Evolutionary conservation across 345 rosid genomes (phyloP).

Genomic region (Melaleuca quinquenervia): DNA sequence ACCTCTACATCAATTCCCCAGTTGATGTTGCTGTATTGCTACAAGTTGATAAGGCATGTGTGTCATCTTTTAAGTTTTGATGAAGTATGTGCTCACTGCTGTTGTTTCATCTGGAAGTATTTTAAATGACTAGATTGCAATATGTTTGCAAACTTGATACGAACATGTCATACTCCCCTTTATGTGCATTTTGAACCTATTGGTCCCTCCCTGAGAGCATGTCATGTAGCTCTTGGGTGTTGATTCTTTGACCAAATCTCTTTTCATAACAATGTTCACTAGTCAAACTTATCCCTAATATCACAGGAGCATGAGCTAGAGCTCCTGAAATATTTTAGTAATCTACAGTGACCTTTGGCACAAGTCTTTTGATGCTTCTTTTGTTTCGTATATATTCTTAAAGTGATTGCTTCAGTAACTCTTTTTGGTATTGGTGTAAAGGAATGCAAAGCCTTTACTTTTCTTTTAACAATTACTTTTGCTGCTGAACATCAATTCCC

Average conservation of each 20-base stretch:
- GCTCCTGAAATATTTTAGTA: neutral
- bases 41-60: neutral
- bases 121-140: neutral
- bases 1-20: neutral
- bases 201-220: neutral
- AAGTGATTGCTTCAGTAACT: neutral
- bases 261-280: neutral
- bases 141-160: neutral
- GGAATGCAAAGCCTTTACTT: neutral
- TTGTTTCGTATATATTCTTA: neutral
- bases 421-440: neutral
- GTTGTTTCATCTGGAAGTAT: neutral
- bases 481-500: neutral
- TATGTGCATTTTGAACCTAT: neutral
- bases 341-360: neutral
- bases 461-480: neutral
- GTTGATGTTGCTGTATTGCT: neutral
- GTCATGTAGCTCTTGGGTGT: neutral
- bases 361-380: neutral
- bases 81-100: neutral
- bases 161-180: neutral
- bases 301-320: neutral
- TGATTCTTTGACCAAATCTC: neutral
- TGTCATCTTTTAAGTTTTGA: neutral
- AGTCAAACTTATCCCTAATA: neutral